Evolutionary conservation across 805 yeast species (phyloP).

Genomic region (Kluyveromyces lactis): DNA sequence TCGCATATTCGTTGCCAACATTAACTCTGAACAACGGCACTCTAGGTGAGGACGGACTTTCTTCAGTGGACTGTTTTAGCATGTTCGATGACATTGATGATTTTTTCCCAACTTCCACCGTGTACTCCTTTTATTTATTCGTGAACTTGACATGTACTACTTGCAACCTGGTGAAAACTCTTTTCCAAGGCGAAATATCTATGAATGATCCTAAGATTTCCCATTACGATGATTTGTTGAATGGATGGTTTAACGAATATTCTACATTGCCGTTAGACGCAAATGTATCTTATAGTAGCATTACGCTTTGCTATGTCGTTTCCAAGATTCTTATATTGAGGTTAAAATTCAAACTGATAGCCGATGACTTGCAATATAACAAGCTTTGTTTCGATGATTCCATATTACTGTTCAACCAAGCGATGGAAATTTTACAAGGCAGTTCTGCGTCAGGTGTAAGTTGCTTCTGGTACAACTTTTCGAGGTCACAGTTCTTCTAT

Average conservation of each 20-base stretch:
- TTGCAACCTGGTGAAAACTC: not conserved
- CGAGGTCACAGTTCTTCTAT: too few relatives aligned
- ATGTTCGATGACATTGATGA: too few relatives aligned
- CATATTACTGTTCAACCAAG: too few relatives aligned
- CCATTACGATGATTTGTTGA: not conserved
- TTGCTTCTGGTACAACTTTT: too few relatives aligned
- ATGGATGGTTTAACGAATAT: not conserved
- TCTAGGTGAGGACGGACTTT: too few relatives aligned
- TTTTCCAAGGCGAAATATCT: not conserved
- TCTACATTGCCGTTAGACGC: not conserved
- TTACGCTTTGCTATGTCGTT: not conserved
- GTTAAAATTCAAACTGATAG: not conserved
- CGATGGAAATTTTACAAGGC: too few relatives aligned
- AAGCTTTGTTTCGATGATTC: too few relatives aligned
- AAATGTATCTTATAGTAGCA: not conserved
- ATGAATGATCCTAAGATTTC: not conserved
- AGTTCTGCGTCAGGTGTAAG: too few relatives aligned
- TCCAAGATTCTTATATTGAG: not conserved
- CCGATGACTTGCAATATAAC: conserved; percentile 8
- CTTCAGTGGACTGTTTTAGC: too few relatives aligned
- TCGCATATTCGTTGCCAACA: too few relatives aligned
- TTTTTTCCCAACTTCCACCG: too few relatives aligned
- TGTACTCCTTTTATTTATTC: not conserved
- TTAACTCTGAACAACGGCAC: too few relatives aligned
- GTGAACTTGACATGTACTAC: not conserved